These are phyloP conservation scores for Trifolium repens DNA, from an alignment of 306 rosid genomes.

Conservation along the genomic window DNA sequence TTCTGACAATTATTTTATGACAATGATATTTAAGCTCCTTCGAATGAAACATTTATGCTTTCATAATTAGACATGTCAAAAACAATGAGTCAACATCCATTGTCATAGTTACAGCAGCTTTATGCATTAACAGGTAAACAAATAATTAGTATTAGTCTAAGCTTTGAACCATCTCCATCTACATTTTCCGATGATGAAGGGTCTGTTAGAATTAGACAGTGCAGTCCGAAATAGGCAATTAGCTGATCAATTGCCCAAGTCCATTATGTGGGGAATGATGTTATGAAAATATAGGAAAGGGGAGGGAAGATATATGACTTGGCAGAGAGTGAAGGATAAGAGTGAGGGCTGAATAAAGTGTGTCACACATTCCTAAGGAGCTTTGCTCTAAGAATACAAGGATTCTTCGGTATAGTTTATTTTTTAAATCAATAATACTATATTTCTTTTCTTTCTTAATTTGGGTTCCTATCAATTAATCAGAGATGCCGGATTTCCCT, in stretches of 20 bases:
- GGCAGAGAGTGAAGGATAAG: neutral
- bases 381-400: neutral
- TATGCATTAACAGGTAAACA: neutral
- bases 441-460: neutral
- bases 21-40: neutral
- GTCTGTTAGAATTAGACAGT: neutral
- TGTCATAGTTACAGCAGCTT: neutral
- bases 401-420: neutral
- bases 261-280: neutral
- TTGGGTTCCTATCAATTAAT: neutral
- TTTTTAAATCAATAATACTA: neutral
- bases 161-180: slow-evolving; percentile 2
- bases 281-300: neutral
- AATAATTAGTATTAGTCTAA: neutral
- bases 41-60: neutral
- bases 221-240: neutral
- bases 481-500: neutral
- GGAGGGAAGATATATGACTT: neutral
- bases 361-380: neutral
- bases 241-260: neutral
- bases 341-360: neutral
- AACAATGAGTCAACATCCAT: no score
- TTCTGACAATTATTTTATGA: neutral
- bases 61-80: no score
- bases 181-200: neutral